Evolutionary conservation across 2,329 filamentous ascomycete species (phyloP), one percentile per base, ranked within the genome.

Genomic region (Talaromyces rugulosus): DNA sequence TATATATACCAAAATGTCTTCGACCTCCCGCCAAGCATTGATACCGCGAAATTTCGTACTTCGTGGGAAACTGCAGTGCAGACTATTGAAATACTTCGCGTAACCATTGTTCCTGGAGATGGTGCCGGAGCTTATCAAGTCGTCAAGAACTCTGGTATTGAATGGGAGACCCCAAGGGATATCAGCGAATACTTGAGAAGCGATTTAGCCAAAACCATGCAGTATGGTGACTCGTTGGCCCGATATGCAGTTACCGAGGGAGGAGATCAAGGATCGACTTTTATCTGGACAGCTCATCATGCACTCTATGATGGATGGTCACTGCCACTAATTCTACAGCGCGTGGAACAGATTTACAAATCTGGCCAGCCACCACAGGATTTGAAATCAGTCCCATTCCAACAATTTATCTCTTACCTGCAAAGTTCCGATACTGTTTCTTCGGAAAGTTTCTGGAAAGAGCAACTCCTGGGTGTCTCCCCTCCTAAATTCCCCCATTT

Each of bases 221-320:
- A 56, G 33, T 36, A 36, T 36, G 31, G 30, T 16, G 54, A 36
- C 3, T 40, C 36, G 11, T 56, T 56, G 23, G 30, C 54, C 31
- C 12, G 54, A 40, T 56, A 33, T 27, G 54, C 36, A 30, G 27
- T 33, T 36, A 5, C 27, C 2, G 54, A 44, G 14, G 18, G 27
- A 33, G 54, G 36, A 28, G n/a, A 40, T 33, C 54, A 42, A 3
- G 54, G 31, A 27, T n/a, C 31, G n/a, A 33, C 18, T 18, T 77
- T 83, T 64, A 72, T 82, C 30, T 80, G 79, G 72, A 82, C 81
- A 0, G 75, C 81, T 58, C 81, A 83, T 62, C 81, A 83, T 62
- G 80, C 79, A 12, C 70, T 83, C 4, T 83, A 83, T 63, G 81
- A 83, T 64, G 81, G 80, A n/a, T 79, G 77, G 77, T 77, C 74